phyloP scores from a whole-genome alignment of 495 filamentous ascomycete species.

The Tuber calosporum region DNA sequence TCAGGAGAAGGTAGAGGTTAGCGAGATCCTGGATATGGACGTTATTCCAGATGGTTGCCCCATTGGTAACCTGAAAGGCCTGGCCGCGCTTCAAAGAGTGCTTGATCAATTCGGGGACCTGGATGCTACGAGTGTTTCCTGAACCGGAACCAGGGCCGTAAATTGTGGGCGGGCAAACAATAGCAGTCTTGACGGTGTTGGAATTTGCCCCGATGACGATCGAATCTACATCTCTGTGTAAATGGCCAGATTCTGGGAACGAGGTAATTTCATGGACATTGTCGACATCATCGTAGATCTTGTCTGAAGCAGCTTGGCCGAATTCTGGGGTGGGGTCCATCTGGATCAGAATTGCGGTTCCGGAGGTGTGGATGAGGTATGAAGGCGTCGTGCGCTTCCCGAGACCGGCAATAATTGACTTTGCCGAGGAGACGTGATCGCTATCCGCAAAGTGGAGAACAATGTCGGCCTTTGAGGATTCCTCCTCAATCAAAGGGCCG shows the following conservation, averaged over 20 bases:
- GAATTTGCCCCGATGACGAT: constrained; percentile 50
- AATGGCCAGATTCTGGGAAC: constrained; percentile 50
- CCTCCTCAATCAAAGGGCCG: constrained; percentile 48
- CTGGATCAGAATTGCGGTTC: constrained; percentile 51
- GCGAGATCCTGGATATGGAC: constrained; percentile 68
- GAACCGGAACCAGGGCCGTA: constrained; percentile 68
- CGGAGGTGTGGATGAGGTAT: constrained; percentile 56
- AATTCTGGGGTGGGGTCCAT: constrained; percentile 41
- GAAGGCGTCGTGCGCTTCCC: constrained; percentile 27
- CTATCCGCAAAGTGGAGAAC: constrained; percentile 53
- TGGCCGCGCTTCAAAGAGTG: constrained; percentile 55
- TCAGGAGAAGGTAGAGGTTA: constrained; percentile 57
- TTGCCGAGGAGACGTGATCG: constrained; percentile 49
- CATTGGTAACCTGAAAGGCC: constrained; percentile 57
- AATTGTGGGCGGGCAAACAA: constrained; percentile 72
- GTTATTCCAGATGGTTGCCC: constrained; percentile 64
- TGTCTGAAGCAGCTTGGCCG: constrained; percentile 48
- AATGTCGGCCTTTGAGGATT: constrained; percentile 53
- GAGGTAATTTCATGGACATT: constrained; percentile 49
- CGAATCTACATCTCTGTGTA: constrained; percentile 58
- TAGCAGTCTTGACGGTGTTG: constrained; percentile 51
- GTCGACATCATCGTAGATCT: constrained; percentile 57
- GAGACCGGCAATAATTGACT: constrained; percentile 49
- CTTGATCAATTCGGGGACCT: constrained; percentile 55
- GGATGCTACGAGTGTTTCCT: constrained; percentile 59